phyloP scores from a whole-genome alignment of 177 flowering plant species.

The Vitis hybrid region DNA sequence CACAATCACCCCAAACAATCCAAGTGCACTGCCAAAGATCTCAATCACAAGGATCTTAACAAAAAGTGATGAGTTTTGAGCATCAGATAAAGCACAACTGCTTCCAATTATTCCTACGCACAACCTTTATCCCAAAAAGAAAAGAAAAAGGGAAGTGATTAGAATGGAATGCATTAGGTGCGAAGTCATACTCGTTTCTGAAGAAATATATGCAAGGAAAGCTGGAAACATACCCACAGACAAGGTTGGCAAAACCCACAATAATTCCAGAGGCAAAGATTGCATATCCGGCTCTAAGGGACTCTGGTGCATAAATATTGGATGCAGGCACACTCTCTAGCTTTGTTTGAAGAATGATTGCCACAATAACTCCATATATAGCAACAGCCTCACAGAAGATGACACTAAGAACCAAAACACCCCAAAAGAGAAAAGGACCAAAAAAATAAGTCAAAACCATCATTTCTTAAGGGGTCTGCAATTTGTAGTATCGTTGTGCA shows the following conservation, averaged over 20 bases:
- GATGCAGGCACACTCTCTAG: conserved; percentile 87
- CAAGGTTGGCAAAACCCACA: conserved; percentile 94
- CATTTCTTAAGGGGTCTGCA: no score
- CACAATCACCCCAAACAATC: conserved; percentile 95
- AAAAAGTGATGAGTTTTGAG: conserved; percentile 92
- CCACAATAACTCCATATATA: conserved; percentile 97
- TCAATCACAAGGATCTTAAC: conserved; percentile 97
- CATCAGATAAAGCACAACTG: conserved; percentile 98
- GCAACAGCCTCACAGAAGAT: conserved; percentile 99
- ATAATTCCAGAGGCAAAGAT: conserved; percentile 77
- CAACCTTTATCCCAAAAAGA: conserved; percentile 41
- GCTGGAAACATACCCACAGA: conserved; percentile 63
- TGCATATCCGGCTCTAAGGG: conserved; percentile 94
- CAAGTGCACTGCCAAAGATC: conserved; percentile 96
- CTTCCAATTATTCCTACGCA: conserved; percentile 99
- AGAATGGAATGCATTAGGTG: no score
- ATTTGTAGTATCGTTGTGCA: no score
- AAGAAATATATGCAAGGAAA: not conserved
- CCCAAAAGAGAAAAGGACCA: no score
- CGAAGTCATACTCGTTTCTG: not conserved
- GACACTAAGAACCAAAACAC: conserved; percentile 50
- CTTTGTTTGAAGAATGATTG: conserved; percentile 95
- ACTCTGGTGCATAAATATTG: conserved; percentile 68
- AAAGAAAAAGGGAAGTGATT: not conserved
- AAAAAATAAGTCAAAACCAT: no score